phyloP scores from a whole-genome alignment of 495 filamentous ascomycete genomes.

The Alectoria sarmentosa region DNA sequence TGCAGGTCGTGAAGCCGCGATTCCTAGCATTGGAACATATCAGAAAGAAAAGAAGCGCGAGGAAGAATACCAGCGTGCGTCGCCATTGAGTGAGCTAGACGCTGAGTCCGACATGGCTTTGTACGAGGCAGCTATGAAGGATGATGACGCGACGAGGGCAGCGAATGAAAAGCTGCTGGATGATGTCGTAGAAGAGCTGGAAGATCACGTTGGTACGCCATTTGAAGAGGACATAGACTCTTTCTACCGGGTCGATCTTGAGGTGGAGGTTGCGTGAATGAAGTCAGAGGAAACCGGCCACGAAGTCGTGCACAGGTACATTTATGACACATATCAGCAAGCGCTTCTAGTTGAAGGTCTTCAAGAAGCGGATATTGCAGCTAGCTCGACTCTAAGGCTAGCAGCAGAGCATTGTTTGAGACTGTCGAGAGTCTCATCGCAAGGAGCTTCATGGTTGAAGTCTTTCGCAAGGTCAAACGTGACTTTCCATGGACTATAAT shows the following conservation, averaged over 20 bases:
- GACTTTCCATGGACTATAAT: too few species aligned
- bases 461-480: not conserved
- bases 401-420: not conserved
- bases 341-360: not conserved
- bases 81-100: conserved; percentile 21
- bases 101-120: conserved; percentile 25
- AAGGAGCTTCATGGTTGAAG: not conserved
- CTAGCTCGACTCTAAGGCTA: not conserved
- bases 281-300: not conserved
- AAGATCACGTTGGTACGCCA: conserved; percentile 9
- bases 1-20: conserved; percentile 22
- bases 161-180: conserved; percentile 19
- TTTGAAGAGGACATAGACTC: not conserved
- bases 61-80: conserved; percentile 25
- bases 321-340: not conserved
- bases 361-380: not conserved
- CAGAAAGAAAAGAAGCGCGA: conserved; percentile 20
- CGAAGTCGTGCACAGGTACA: not conserved
- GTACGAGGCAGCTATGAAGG: conserved; percentile 23
- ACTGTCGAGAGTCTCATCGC: not conserved
- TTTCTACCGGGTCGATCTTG: not conserved
- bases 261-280: not conserved
- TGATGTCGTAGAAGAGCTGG: conserved; percentile 15
- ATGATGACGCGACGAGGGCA: conserved; percentile 18
- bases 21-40: conserved; percentile 17